Evolutionary conservation across 495 filamentous ascomycete species (phyloP).

Genomic region (Aspergillus indologenus): DNA sequence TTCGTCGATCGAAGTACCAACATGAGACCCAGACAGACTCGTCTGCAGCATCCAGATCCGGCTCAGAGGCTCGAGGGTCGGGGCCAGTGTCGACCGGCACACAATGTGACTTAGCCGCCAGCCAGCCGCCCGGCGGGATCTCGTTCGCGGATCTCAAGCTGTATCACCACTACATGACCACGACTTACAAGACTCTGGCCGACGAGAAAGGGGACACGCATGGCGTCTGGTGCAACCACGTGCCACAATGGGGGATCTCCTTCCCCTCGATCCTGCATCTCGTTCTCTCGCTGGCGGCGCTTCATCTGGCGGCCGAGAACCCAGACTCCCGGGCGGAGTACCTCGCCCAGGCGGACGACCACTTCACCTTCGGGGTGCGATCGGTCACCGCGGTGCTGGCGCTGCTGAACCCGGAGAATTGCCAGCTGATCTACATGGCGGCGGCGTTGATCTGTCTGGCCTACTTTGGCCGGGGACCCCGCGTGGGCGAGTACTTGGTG

Average conservation of each 20-base stretch:
- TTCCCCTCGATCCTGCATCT: constrained; percentile 47
- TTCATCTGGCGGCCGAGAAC: constrained; percentile 40
- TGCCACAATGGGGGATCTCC: constrained; percentile 41
- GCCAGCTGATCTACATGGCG: constrained; percentile 45
- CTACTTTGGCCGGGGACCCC: constrained; percentile 45
- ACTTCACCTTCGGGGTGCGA: constrained; percentile 45
- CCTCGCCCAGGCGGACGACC: constrained; percentile 37
- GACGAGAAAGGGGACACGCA: constrained; percentile 12
- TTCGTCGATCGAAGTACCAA: constrained; percentile 25
- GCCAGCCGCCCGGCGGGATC: constrained; percentile 13
- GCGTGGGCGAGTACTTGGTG: constrained; percentile 40
- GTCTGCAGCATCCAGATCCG: not conserved
- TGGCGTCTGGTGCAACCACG: constrained; percentile 34
- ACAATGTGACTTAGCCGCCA: constrained; percentile 17
- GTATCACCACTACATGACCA: constrained; percentile 23
- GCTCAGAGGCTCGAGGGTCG: not conserved
- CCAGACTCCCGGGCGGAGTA: constrained; percentile 29
- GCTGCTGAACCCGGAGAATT: constrained; percentile 36
- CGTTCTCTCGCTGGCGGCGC: constrained; percentile 41
- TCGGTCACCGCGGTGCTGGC: constrained; percentile 39
- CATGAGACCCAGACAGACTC: not conserved
- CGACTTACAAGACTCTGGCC: constrained; percentile 17
- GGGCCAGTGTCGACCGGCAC: constrained; percentile 8
- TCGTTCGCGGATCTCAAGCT: constrained; percentile 28
- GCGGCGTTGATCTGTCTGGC: constrained; percentile 44